phyloP scores from a whole-genome alignment of 345 rosid species.

The Cardamine occulta region DNA sequence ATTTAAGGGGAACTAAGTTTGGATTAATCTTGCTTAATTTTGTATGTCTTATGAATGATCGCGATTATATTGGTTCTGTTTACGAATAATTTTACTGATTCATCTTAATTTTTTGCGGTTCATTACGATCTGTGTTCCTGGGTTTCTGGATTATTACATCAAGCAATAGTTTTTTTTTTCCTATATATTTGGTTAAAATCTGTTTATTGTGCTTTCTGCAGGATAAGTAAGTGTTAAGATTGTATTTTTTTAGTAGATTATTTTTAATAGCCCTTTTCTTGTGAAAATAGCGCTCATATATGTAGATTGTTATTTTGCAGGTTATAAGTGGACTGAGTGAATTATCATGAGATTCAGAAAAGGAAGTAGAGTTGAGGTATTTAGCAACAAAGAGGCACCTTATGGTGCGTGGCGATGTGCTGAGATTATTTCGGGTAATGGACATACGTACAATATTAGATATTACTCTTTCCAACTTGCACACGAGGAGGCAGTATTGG shows the following conservation, averaged over 20 bases:
- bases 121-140: conserved; percentile 12
- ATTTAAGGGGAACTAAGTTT: neutral
- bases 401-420: conserved; percentile 70
- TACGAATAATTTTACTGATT: neutral
- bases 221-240: neutral
- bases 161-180: neutral
- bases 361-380: conserved; percentile 73
- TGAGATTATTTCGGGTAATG: conserved; percentile 67
- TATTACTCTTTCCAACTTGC: conserved; percentile 37
- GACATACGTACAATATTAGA: conserved; percentile 60
- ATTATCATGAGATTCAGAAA: conserved; percentile 65
- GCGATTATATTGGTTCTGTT: conserved; percentile 9
- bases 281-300: neutral
- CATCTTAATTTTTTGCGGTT: conserved; percentile 1
- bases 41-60: conserved; percentile 30
- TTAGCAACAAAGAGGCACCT: conserved; percentile 55
- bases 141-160: conserved; percentile 2
- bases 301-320: conserved; percentile 24
- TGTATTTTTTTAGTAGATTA: no score
- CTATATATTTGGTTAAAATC: neutral
- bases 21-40: conserved; percentile 20
- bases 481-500: conserved; percentile 32
- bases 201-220: neutral
- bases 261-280: neutral
- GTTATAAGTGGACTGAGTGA: conserved; percentile 17